Base-by-base conservation (phyloP, 805 yeast species). In the Kockiozyma suomiensis region DNA sequence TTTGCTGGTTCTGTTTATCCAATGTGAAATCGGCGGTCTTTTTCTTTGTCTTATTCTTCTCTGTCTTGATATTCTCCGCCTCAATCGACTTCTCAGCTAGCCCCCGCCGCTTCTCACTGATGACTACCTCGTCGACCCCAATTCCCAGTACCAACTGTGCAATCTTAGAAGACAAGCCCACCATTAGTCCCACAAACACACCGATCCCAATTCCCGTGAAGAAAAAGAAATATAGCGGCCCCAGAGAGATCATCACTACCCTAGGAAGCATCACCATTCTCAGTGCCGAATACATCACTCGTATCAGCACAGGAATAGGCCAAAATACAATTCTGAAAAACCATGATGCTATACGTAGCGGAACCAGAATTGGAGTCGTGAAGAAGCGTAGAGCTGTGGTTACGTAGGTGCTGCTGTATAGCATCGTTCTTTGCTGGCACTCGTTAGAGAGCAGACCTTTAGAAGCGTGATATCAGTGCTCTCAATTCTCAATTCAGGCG, bases 121-220 rank as follows among this genome's bases (percentile, higher is more conserved):
- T n/a, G n/a, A n/a, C n/a, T 10, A 30, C 33, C 6, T 17, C 25
- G 26, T n/a, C 49, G 13, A 12, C n/a, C 21, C 32, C 25, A 30
- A 56, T 25, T 12, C 63, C 63, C 13, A 61, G 40, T 13, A 61
- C 32, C 8, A 55, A 12, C 54, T 61, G 65, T n/a, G 47, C 43
- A 10, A 58, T 12, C 42, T 32, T 33, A 3, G 65, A 58, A 28
- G 65, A 52, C 15, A 52, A 19, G 6, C 56, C 65, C 7, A 58
- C 23, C 21, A 37, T n/a, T 30, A 62, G n/a, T n/a, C 66, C 66
- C 17, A 54, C 46, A 13, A 28, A 30, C 33, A 62, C 25, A 4
- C 66, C 66, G 25, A 61, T 46, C 21, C 43, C 28, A 19, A 58
- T 48, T 10, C 58, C 61, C 5, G 65, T 61, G 56, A 62, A 62